Conservation (phyloP, 164 flowering plant species). For the Liquidambar formosana region DNA sequence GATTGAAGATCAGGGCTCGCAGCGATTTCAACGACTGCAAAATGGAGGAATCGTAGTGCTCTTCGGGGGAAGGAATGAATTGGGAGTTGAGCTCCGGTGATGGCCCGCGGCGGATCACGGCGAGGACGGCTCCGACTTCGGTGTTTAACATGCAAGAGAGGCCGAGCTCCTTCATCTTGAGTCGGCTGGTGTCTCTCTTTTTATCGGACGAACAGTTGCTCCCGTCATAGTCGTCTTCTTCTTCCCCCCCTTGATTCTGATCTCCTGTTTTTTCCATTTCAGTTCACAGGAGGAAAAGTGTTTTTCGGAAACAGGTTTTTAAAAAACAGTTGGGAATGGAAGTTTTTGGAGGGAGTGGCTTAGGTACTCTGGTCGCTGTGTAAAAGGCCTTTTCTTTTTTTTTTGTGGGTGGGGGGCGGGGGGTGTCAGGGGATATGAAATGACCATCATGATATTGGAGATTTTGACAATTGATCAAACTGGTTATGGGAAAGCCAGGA, state of each 20-base stretch:
- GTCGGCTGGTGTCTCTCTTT: slow-evolving; percentile 15
- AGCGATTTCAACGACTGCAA: slow-evolving; percentile 72
- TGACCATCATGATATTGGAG: background rate
- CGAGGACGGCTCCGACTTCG: slow-evolving; percentile 80
- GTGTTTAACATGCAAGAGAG: slow-evolving; percentile 88
- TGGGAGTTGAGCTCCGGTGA: slow-evolving; percentile 34
- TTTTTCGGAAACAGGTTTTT: background rate
- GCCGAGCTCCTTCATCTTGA: slow-evolving; percentile 47
- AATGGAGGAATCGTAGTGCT: slow-evolving; percentile 38
- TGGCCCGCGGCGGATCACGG: slow-evolving; percentile 66
- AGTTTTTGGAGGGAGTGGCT: too few species aligned
- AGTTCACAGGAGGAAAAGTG: too few species aligned
- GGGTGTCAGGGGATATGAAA: background rate
- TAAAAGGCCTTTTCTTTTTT: too few species aligned
- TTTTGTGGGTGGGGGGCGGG: too few species aligned
- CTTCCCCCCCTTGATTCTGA: slow-evolving; percentile 10
- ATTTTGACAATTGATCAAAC: too few species aligned
- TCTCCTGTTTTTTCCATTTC: slow-evolving; percentile 1
- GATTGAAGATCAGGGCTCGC: slow-evolving; percentile 66
- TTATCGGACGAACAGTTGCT: slow-evolving; percentile 2
- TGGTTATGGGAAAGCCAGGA: too few species aligned
- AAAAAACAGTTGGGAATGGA: slow-evolving; percentile 2
- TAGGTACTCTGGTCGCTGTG: background rate
- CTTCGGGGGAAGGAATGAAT: slow-evolving; percentile 48
- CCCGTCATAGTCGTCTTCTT: slow-evolving; percentile 19